These are phyloP conservation scores for Phytophthora litchii DNA, from an alignment of 352 stramenopile genomes.

Conservation along the genomic window DNA sequence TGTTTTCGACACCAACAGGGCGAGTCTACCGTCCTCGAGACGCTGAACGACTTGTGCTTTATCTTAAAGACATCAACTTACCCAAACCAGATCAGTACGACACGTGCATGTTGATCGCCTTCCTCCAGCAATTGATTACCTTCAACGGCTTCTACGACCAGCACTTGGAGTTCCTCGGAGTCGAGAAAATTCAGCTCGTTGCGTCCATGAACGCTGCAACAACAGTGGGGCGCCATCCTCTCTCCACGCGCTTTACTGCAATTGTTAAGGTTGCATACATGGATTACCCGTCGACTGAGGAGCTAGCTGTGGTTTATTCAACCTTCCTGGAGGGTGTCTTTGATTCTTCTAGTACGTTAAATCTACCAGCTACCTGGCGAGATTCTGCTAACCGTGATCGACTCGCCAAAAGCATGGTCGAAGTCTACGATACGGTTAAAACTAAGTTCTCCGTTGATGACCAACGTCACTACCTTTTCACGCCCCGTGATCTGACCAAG, in stretches of 20 bases:
- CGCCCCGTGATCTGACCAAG: constrained; percentile 91
- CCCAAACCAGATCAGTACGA: constrained; percentile 95
- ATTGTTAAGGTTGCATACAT: constrained; percentile 93
- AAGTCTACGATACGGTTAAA: constrained; percentile 90
- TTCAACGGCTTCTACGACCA: constrained; percentile 97
- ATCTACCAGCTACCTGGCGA: constrained; percentile 51
- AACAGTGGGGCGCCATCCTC: constrained; percentile 90
- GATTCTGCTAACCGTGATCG: constrained; percentile 75
- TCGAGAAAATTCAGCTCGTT: constrained; percentile 95
- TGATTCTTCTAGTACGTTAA: constrained; percentile 40
- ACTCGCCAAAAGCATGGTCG: constrained; percentile 89
- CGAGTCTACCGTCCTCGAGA: constrained; percentile 94
- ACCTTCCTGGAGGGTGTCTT: constrained; percentile 88
- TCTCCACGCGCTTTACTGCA: constrained; percentile 94
- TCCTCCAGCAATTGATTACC: constrained; percentile 95
- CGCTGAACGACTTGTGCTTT: constrained; percentile 92
- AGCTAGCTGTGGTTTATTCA: constrained; percentile 91
- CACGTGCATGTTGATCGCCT: constrained; percentile 96
- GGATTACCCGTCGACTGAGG: constrained; percentile 91
- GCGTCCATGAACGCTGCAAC: constrained; percentile 94
- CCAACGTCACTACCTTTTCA: constrained; percentile 95
- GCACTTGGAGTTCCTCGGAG: constrained; percentile 92
- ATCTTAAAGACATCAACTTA: constrained; percentile 97
- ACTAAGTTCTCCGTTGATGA: constrained; percentile 94
- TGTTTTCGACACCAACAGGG: constrained; percentile 92